Conservation (phyloP, 176 grass and related monocot genomes). For the Puya raimondii region DNA sequence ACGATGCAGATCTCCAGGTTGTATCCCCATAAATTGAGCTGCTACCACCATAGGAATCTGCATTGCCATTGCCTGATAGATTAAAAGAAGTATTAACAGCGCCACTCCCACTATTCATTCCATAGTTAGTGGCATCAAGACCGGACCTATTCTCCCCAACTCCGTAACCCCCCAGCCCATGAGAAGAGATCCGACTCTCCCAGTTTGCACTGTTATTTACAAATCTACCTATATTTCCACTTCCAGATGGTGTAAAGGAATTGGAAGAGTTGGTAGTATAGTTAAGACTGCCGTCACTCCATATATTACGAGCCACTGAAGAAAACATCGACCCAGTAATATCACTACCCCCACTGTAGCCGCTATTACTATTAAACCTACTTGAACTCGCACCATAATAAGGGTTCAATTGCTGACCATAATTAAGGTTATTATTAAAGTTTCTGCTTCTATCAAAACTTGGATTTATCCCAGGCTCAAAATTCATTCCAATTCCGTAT, state of each 20-base stretch:
- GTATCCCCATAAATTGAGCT: slow-evolving; percentile 63
- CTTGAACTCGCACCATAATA: slow-evolving; percentile 68
- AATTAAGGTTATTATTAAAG: slow-evolving; percentile 57
- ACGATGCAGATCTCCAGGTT: slow-evolving; percentile 58
- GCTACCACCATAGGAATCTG: slow-evolving; percentile 46
- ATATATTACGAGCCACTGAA: slow-evolving; percentile 62
- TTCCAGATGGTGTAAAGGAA: slow-evolving; percentile 60
- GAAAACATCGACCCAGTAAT: slow-evolving; percentile 49
- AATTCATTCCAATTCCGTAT: slow-evolving; percentile 75
- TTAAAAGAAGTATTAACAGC: slow-evolving; percentile 41
- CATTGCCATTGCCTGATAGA: slow-evolving; percentile 56
- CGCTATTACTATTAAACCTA: slow-evolving; percentile 55
- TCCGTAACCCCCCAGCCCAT: slow-evolving; percentile 44
- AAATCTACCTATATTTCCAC: slow-evolving; percentile 53
- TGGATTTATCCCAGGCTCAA: slow-evolving; percentile 45
- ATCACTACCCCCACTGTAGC: slow-evolving; percentile 47
- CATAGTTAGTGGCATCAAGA: slow-evolving; percentile 42
- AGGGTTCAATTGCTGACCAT: slow-evolving; percentile 51
- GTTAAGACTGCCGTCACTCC: slow-evolving; percentile 53
- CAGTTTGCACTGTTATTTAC: slow-evolving; percentile 71
- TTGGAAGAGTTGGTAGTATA: slow-evolving; percentile 56
- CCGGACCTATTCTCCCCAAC: slow-evolving; percentile 45
- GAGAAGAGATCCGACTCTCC: slow-evolving; percentile 45
- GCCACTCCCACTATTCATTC: slow-evolving; percentile 51
- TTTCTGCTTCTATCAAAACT: slow-evolving; percentile 42